These are phyloP conservation scores for Zoysia matrella DNA, from an alignment of 202 grass and related monocot genomes.

Conservation along the genomic window DNA sequence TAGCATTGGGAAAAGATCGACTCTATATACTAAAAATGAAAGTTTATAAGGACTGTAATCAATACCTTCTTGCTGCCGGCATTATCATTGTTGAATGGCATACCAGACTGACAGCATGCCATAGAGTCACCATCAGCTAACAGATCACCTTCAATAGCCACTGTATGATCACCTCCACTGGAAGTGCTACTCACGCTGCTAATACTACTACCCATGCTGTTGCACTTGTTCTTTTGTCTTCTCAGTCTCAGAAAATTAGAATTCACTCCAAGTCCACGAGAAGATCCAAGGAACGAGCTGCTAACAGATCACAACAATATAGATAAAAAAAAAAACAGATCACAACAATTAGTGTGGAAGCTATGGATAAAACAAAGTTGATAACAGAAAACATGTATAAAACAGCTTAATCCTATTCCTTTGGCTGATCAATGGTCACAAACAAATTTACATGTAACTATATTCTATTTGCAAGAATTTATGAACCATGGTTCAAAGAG, in stretches of 20 bases:
- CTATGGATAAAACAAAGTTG: constrained; percentile 16
- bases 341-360: constrained; percentile 16
- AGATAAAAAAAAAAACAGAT: too few species aligned
- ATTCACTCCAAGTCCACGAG: constrained; percentile 63
- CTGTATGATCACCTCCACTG: constrained; percentile 70
- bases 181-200: constrained; percentile 90
- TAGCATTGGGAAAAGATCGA: background rate
- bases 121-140: constrained; percentile 92
- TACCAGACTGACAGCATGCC: constrained; percentile 66
- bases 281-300: constrained; percentile 60
- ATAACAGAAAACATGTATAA: constrained; percentile 1
- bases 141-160: constrained; percentile 80
- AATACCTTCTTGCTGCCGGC: constrained; percentile 69
- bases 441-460: background rate
- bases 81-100: constrained; percentile 61
- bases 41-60: constrained; percentile 34
- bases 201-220: constrained; percentile 75
- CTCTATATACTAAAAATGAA: constrained; percentile 14
- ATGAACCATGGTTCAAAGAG: constrained; percentile 13
- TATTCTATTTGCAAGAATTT: constrained; percentile 19
- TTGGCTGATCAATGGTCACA: constrained; percentile 16
- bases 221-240: constrained; percentile 70
- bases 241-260: constrained; percentile 72
- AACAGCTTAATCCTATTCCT: constrained; percentile 24
- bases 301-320: constrained; percentile 25